Evolutionary conservation across 2,329 filamentous ascomycete genomes (phyloP).

Genomic region (Endothia cerciana): DNA sequence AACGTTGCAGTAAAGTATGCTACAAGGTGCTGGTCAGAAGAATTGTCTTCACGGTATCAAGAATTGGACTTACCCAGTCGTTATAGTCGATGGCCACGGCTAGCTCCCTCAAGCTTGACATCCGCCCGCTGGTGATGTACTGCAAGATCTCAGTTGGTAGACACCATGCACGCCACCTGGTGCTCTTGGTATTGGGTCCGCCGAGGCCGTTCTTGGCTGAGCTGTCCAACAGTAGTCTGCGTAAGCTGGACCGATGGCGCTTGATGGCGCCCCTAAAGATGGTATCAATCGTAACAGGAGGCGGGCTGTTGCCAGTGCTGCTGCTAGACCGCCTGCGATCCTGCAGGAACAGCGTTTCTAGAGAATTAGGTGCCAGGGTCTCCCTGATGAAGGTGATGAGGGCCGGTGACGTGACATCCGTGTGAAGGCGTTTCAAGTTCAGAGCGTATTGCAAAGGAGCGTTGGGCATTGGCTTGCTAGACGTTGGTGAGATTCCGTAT

Average conservation of each 20-base stretch:
- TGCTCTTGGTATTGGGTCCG: slow-evolving; percentile 39
- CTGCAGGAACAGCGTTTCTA: slow-evolving; percentile 80
- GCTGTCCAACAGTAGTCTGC: slow-evolving; percentile 75
- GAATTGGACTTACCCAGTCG: slow-evolving; percentile 68
- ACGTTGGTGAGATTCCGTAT: slow-evolving; percentile 35
- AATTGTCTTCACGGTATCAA: neutral
- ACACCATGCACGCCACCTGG: slow-evolving; percentile 71
- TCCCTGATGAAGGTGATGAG: slow-evolving; percentile 78
- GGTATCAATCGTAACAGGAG: slow-evolving; percentile 66
- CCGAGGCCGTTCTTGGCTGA: slow-evolving; percentile 54
- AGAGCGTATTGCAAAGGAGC: slow-evolving; percentile 60
- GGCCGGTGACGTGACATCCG: slow-evolving; percentile 70
- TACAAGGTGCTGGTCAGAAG: slow-evolving; percentile 39
- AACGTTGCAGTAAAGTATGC: slow-evolving; percentile 78
- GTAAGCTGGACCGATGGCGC: slow-evolving; percentile 71
- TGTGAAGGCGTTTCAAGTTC: slow-evolving; percentile 74
- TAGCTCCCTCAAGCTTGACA: slow-evolving; percentile 72
- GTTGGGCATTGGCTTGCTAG: slow-evolving; percentile 35
- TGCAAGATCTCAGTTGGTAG: slow-evolving; percentile 69
- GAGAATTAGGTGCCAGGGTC: slow-evolving; percentile 74
- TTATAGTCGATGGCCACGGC: slow-evolving; percentile 73
- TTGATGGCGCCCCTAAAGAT: slow-evolving; percentile 73
- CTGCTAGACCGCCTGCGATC: slow-evolving; percentile 57
- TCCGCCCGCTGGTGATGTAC: slow-evolving; percentile 77
- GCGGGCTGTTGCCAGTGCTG: slow-evolving; percentile 35